Base-by-base conservation (phyloP, 2,329 filamentous ascomycete genomes). In the Fusarium floridanum region DNA sequence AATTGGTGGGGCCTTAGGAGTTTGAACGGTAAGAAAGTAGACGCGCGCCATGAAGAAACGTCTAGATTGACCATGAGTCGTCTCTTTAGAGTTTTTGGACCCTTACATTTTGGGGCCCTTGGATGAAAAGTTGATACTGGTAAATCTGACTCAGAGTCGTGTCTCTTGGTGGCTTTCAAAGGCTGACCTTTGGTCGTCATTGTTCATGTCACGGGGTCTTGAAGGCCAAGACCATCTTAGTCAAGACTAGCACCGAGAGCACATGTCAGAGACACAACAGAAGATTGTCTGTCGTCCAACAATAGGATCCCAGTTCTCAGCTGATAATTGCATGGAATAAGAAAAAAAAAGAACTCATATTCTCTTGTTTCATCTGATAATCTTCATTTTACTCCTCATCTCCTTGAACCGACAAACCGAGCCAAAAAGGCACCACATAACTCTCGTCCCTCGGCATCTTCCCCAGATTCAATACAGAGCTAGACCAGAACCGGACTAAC, bases 361-460 rank as follows among this genome's bases (percentile, higher is more conserved):
- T 32, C 20, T 4, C 24, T 36, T 16, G 48, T 59, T 63, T 34
- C 64, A 63, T 63, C 59, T 67, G 45, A 55, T 61, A 39, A 39
- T 60, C 29, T 6, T 14, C 32, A 29, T 32, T 32, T 24, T 17
- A 27, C 66, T 45, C 61, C 61, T 36, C 63, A 27, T 27, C 32
- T 34, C 6, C 32, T 6, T 34, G 29, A 32, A 65, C 17, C 17
- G 39, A 3, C 57, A 24, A 39, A 20, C 45, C 34, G n/a, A 27
- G 61, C 1, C 22, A 45, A 32, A 64, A 57, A 56, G 45, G 45
- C 45, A 50, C 45, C 71, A 60, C 63, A 57, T 63, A n/a, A 56
- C 48, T 71, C 65, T 69, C 61, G 71, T 74, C 67, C 78, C 78
- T 77, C 77, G 78, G 78, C 73, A 73, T 59, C 68, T 80, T 77